A percentile compares a stretch with the other conserved stretches of the same genome.
Evolutionary conservation across 1,284 basidiomycete species (phyloP).

Genomic region (Cutaneotrichosporon spelunceum): DNA sequence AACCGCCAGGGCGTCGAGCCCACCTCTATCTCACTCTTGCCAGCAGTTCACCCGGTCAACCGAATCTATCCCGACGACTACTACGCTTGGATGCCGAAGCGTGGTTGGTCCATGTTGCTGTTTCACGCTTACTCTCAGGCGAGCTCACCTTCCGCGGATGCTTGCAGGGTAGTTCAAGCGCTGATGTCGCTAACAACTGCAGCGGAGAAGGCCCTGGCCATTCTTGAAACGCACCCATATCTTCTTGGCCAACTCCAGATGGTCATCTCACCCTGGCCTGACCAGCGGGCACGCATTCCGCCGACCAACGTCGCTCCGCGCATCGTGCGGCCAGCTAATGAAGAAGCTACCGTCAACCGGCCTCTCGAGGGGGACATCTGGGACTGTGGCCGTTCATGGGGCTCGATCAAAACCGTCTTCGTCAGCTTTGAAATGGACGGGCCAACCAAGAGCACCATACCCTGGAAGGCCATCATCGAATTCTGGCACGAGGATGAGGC

Average conservation of each 20-base stretch:
- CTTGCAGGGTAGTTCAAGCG: slow-evolving; percentile 10
- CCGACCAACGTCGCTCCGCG: slow-evolving; percentile 55
- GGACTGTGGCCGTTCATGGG: slow-evolving; percentile 66
- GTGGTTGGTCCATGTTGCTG: slow-evolving; percentile 22
- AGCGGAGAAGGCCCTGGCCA: slow-evolving; percentile 86
- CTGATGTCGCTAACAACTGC: slow-evolving; percentile 18
- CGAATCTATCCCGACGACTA: slow-evolving; percentile 35
- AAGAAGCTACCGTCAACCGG: slow-evolving; percentile 58
- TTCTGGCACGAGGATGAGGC: slow-evolving; percentile 88
- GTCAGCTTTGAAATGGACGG: slow-evolving; percentile 56
- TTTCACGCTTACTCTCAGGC: slow-evolving; percentile 6
- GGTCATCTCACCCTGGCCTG: slow-evolving; percentile 66
- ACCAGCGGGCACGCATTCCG: slow-evolving; percentile 48
- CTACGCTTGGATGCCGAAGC: slow-evolving; percentile 44
- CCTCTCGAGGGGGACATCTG: slow-evolving; percentile 62
- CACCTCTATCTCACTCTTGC: slow-evolving; percentile 26
- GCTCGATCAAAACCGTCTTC: slow-evolving; percentile 36
- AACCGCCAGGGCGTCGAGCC: slow-evolving; percentile 27
- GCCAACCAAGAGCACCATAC: slow-evolving; percentile 60
- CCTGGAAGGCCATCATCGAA: slow-evolving; percentile 72
- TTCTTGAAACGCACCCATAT: slow-evolving; percentile 65
- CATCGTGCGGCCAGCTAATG: slow-evolving; percentile 34
- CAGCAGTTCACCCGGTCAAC: slow-evolving; percentile 23
- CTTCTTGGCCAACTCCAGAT: slow-evolving; percentile 60
- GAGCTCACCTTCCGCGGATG: slow-evolving; percentile 6